Evolutionary conservation across 495 filamentous ascomycete species (phyloP).

Genomic region (Penicillium arizonense): DNA sequence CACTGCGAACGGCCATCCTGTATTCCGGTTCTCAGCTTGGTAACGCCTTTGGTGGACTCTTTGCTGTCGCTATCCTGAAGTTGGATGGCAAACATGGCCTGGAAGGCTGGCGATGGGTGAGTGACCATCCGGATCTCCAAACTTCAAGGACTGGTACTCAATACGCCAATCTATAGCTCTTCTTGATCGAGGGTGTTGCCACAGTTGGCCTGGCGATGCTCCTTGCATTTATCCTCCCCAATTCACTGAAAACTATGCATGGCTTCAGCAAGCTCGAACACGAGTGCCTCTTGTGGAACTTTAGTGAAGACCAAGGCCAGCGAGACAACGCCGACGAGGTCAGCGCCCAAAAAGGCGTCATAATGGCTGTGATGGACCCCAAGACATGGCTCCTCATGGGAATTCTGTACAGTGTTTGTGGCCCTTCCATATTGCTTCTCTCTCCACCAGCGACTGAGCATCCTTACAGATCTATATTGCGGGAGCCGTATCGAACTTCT

Average conservation of each 20-base stretch:
- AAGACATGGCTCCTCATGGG: too few species aligned
- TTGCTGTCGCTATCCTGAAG: conserved; percentile 26
- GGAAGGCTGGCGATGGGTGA: conserved; percentile 72
- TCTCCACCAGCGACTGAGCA: too few species aligned
- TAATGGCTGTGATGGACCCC: conserved; percentile 14
- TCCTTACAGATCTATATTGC: conserved; percentile 10
- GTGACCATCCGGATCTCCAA: not conserved
- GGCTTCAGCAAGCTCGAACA: conserved; percentile 24
- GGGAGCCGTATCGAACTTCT: conserved; percentile 5
- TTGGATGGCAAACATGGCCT: conserved; percentile 44
- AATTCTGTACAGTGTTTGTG: too few species aligned
- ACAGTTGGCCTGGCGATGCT: conserved; percentile 14
- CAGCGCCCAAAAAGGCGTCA: conserved; percentile 16
- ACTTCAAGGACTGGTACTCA: not conserved
- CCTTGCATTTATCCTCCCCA: conserved; percentile 15
- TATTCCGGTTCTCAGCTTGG: conserved; percentile 38
- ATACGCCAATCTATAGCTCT: conserved; percentile 1
- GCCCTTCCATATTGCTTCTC: conserved; percentile 9
- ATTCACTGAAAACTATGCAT: conserved; percentile 16
- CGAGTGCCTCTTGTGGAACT: conserved; percentile 20
- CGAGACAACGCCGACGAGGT: conserved; percentile 16
- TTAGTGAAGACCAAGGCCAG: conserved; percentile 20
- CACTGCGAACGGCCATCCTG: conserved; percentile 35
- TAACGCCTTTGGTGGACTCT: conserved; percentile 43
- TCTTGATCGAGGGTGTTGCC: conserved; percentile 2